A percentile compares a stretch with the other conserved stretches of the same genome.
phyloP scores from a whole-genome alignment of 441 rosid species.

The Aleurites moluccanus region DNA sequence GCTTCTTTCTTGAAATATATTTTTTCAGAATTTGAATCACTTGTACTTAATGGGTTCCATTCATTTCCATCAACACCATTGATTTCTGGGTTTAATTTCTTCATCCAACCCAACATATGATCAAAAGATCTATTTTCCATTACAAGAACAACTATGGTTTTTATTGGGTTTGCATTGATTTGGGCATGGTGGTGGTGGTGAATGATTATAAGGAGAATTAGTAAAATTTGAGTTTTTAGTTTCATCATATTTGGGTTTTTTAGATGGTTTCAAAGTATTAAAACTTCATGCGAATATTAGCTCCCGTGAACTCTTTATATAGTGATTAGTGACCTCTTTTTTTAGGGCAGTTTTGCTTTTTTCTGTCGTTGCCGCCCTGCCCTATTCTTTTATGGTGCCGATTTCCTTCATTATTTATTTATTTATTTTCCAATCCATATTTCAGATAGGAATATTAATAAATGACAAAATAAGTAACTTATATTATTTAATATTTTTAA shows the following conservation, averaged over 20 bases:
- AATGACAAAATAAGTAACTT: no score
- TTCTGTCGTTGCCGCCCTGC: background rate
- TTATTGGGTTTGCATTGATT: slow-evolving; percentile 48
- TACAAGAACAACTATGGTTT: slow-evolving; percentile 69
- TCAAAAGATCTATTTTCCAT: slow-evolving; percentile 95
- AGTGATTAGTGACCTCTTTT: background rate
- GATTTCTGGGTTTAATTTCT: slow-evolving; percentile 76
- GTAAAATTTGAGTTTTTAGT: background rate
- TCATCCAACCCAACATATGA: slow-evolving; percentile 98
- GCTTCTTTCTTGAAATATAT: slow-evolving; percentile 49
- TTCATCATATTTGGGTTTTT: slow-evolving; percentile 14
- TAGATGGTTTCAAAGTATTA: background rate
- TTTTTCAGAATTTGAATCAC: slow-evolving; percentile 48
- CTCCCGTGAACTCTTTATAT: slow-evolving; percentile 7
- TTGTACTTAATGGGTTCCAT: slow-evolving; percentile 42
- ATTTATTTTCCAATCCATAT: no score
- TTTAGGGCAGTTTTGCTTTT: background rate
- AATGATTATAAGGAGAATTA: slow-evolving; percentile 22
- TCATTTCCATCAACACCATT: slow-evolving; percentile 75
- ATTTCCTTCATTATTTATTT: background rate
- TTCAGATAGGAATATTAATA: no score
- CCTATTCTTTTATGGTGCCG: background rate
- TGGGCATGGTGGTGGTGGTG: slow-evolving; percentile 11
- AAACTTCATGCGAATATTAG: no score
- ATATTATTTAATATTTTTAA: no score